Conservation (phyloP, 2,329 filamentous ascomycete genomes). For the Trichophyton mentagrophytes region DNA sequence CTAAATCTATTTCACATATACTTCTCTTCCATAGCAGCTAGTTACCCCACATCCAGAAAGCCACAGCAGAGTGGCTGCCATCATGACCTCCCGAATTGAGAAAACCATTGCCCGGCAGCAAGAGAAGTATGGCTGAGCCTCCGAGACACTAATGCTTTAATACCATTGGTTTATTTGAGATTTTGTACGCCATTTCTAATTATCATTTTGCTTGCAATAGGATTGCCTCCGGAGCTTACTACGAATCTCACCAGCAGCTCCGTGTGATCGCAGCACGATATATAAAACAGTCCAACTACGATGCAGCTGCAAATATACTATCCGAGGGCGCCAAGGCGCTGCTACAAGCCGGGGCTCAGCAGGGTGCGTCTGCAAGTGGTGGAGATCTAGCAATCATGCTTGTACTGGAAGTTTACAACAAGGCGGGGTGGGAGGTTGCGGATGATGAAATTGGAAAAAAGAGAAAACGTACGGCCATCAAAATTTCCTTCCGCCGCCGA, state of each 20-base stretch:
- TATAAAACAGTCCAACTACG: slow-evolving; percentile 74
- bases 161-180: not conserved
- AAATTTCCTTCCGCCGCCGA: not conserved
- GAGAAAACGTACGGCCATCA: slow-evolving; percentile 36
- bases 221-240: slow-evolving; percentile 83
- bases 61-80: not conserved
- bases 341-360: slow-evolving; percentile 48
- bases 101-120: slow-evolving; percentile 65
- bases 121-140: slow-evolving; percentile 45
- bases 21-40: not conserved
- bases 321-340: slow-evolving; percentile 72
- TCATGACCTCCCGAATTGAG: slow-evolving; percentile 42
- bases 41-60: not conserved
- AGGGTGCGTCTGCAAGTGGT: slow-evolving; percentile 85
- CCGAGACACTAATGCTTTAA: not conserved
- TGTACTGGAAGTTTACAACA: slow-evolving; percentile 80
- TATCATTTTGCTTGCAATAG: slow-evolving; percentile 30
- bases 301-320: slow-evolving; percentile 75
- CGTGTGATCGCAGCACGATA: slow-evolving; percentile 90
- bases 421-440: slow-evolving; percentile 60
- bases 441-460: slow-evolving; percentile 54
- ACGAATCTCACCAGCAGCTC: slow-evolving; percentile 97
- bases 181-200: not conserved
- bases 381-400: slow-evolving; percentile 79
- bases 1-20: not conserved